These are phyloP conservation scores for Rhizoclosmatium globosum DNA, from an alignment of 192 early-diverging fungal genomes.

Conservation along the genomic window DNA sequence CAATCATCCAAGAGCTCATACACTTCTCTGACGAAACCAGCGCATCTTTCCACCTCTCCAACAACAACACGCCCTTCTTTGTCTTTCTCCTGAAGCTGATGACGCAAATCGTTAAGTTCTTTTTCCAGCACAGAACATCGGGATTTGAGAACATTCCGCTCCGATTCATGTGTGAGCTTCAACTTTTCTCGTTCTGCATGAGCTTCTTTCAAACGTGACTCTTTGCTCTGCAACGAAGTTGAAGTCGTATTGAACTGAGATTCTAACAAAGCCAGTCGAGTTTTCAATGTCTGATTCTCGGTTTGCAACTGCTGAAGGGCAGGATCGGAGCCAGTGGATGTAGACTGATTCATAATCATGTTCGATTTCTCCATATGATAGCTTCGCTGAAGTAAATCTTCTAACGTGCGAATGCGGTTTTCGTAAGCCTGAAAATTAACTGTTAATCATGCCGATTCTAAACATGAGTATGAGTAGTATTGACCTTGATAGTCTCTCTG, in stretches of 20 bases:
- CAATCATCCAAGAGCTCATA: conserved; percentile 41
- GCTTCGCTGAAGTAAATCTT: conserved; percentile 43
- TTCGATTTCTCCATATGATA: conserved; percentile 32
- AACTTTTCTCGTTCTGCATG: background rate
- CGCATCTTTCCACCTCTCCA: conserved; percentile 34
- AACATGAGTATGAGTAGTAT: background rate
- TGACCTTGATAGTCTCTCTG: conserved; percentile 37
- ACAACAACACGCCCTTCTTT: conserved; percentile 28
- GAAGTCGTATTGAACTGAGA: conserved; percentile 27
- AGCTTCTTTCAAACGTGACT: conserved; percentile 7
- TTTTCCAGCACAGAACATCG: conserved; percentile 25
- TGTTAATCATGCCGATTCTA: background rate
- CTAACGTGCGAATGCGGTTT: conserved; percentile 36
- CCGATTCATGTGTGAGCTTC: background rate
- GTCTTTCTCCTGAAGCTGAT: conserved; percentile 25
- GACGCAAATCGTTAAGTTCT: conserved; percentile 24
- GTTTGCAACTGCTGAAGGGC: conserved; percentile 9
- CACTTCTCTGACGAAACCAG: conserved; percentile 40
- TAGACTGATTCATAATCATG: background rate
- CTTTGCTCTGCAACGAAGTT: background rate
- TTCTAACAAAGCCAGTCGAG: conserved; percentile 19
- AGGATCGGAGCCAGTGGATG: background rate
- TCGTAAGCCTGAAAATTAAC: conserved; percentile 44
- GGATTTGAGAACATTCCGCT: background rate
- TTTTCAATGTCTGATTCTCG: conserved; percentile 27